These are phyloP conservation scores for Dothideomycetes sp. DNA, from an alignment of 2,329 filamentous ascomycete species.

Conservation along the genomic window DNA sequence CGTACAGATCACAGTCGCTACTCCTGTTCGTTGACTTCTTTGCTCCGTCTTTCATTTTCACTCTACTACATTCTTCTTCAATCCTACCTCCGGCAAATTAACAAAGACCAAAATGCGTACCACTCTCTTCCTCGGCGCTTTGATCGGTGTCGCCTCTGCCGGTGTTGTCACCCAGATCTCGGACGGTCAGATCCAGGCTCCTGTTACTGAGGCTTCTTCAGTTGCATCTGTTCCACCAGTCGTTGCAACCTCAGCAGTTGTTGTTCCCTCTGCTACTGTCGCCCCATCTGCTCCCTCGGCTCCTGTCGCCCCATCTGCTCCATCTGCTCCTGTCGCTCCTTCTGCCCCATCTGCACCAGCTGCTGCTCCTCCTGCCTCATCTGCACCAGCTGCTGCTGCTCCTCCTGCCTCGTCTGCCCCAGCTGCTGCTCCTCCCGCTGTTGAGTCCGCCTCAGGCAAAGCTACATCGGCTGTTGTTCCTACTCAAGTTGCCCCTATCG, in stretches of 20 bases:
- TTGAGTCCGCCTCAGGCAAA: conserved; percentile 1
- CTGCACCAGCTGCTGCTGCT: conserved; percentile 3
- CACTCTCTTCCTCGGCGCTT: conserved; percentile 12
- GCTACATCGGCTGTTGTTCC: background rate
- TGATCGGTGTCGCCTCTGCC: conserved; percentile 12
- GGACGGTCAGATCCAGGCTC: conserved; percentile 15
- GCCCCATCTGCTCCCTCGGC: conserved; percentile 2
- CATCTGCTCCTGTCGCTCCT: background rate
- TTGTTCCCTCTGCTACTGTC: conserved; percentile 2
- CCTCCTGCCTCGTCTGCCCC: conserved; percentile 6
- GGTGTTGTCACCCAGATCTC: conserved; percentile 16
- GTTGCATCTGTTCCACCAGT: background rate
- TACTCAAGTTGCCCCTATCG: conserved; percentile 7
- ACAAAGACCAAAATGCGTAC: conserved; percentile 15
- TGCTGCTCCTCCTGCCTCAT: background rate
- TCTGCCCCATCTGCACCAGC: conserved; percentile 1
- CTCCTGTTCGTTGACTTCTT: background rate
- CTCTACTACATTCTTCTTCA: conserved; percentile 5
- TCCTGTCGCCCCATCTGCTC: conserved; percentile 2
- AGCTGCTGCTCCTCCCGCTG: background rate
- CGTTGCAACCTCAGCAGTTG: background rate
- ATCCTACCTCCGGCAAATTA: conserved; percentile 1
- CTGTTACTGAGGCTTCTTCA: conserved; percentile 1
- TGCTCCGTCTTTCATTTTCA: background rate
- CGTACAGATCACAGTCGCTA: conserved; percentile 11